Evolutionary conservation across 2,329 filamentous ascomycete genomes (phyloP).

Genomic region (Aspergillus luchuensis): DNA sequence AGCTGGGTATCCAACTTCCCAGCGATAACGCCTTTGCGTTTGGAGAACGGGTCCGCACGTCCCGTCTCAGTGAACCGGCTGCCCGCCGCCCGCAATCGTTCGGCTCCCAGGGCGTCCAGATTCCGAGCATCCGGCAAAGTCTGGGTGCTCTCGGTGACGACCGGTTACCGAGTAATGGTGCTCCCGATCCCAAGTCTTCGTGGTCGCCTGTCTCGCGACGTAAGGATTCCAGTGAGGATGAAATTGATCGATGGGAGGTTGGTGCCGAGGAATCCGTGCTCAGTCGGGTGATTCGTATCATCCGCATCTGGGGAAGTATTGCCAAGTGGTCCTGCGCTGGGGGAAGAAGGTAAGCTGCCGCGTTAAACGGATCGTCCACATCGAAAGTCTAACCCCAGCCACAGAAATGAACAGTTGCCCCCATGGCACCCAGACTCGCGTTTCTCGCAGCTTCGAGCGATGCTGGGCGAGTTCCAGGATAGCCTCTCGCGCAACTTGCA

Average conservation of each 20-base stretch:
- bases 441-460: slow-evolving; percentile 50
- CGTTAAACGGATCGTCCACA: neutral
- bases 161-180: slow-evolving; percentile 39
- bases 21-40: slow-evolving; percentile 59
- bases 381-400: neutral
- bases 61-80: slow-evolving; percentile 50
- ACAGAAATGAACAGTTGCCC: slow-evolving; percentile 50
- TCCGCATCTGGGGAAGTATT: slow-evolving; percentile 59
- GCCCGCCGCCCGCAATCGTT: slow-evolving; percentile 42
- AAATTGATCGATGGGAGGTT: slow-evolving; percentile 55
- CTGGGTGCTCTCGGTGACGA: slow-evolving; percentile 41
- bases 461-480: slow-evolving; percentile 53
- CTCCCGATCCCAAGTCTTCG: slow-evolving; percentile 34
- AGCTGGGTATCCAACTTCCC: slow-evolving; percentile 57
- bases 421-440: slow-evolving; percentile 57
- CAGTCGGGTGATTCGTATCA: slow-evolving; percentile 57
- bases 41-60: slow-evolving; percentile 56
- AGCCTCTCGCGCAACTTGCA: slow-evolving; percentile 55
- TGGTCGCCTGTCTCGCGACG: slow-evolving; percentile 45
- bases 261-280: slow-evolving; percentile 56
- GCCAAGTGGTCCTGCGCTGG: slow-evolving; percentile 58
- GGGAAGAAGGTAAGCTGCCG: slow-evolving; percentile 52
- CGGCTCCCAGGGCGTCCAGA: slow-evolving; percentile 45
- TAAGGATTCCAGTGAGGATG: slow-evolving; percentile 44
- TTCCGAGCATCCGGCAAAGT: slow-evolving; percentile 46